A percentile compares a stretch with the other conserved stretches of the same genome.
Conservation (phyloP, 345 rosid genomes). For the Erucastrum elatum region DNA sequence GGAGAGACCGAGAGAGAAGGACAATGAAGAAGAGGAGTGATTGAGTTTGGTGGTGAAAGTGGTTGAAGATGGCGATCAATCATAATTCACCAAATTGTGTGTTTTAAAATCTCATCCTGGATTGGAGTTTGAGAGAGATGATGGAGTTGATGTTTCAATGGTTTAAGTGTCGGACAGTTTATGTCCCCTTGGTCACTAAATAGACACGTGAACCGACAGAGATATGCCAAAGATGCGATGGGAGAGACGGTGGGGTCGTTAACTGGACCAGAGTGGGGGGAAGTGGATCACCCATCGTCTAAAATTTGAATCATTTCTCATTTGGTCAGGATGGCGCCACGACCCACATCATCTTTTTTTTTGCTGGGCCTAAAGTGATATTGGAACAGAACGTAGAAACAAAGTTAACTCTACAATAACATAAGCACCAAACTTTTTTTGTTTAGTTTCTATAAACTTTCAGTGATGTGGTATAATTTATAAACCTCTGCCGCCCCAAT, state of each 20-base stretch:
- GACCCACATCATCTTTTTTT: constrained; percentile 19
- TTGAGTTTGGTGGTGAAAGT: constrained; percentile 49
- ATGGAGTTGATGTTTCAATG: constrained; percentile 31
- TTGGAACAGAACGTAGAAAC: constrained; percentile 26
- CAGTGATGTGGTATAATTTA: neutral
- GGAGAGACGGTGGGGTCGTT: constrained; percentile 1
- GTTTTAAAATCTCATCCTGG: neutral
- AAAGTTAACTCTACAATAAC: constrained; percentile 14
- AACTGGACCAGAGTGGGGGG: constrained; percentile 21
- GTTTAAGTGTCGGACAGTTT: constrained; percentile 30
- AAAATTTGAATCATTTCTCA: no score
- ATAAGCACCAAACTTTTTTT: neutral
- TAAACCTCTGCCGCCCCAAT: neutral
- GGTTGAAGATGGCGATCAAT: constrained; percentile 52
- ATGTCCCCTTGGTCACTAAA: constrained; percentile 31
- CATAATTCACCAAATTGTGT: constrained; percentile 37
- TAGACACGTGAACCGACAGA: constrained; percentile 40
- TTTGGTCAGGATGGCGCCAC: constrained; percentile 3
- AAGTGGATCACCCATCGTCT: constrained; percentile 31
- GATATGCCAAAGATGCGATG: constrained; percentile 1
- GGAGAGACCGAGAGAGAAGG: constrained; percentile 24
- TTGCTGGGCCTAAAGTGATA: neutral
- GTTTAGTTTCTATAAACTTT: neutral
- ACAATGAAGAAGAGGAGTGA: constrained; percentile 15
- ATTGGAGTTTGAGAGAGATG: constrained; percentile 22